Evolutionary conservation across 2,329 filamentous ascomycete genomes (phyloP).

Genomic region (Pseudocercospora ulei): DNA sequence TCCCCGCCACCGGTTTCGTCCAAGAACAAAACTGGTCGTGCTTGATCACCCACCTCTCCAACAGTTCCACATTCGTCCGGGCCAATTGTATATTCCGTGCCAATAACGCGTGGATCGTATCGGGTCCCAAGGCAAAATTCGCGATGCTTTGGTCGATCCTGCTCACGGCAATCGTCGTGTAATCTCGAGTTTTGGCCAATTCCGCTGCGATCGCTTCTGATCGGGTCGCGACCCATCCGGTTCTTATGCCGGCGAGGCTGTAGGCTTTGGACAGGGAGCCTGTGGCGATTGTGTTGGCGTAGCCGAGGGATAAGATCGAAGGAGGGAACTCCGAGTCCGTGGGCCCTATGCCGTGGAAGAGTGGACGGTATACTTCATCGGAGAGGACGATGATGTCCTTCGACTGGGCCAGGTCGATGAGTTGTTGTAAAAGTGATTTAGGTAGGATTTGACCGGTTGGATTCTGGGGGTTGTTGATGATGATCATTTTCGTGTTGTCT

Average conservation of each 20-base stretch:
- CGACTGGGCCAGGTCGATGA: conserved; percentile 55
- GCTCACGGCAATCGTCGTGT: conserved; percentile 80
- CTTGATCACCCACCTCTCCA: conserved; percentile 58
- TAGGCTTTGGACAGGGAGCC: conserved; percentile 82
- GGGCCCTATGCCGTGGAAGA: conserved; percentile 61
- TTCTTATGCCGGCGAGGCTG: conserved; percentile 66
- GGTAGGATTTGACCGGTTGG: conserved; percentile 65
- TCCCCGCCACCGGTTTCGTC: conserved; percentile 67
- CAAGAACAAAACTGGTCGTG: conserved; percentile 57
- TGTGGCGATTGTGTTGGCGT: conserved; percentile 60
- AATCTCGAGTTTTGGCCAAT: conserved; percentile 59
- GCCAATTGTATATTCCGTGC: conserved; percentile 57
- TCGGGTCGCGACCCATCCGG: conserved; percentile 72
- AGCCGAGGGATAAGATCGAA: conserved; percentile 61
- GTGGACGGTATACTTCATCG: conserved; percentile 75
- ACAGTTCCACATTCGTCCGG: conserved; percentile 54
- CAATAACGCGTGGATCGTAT: conserved; percentile 55
- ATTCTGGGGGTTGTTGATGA: conserved; percentile 71
- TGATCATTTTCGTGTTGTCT: conserved; percentile 60
- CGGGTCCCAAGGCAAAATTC: conserved; percentile 58
- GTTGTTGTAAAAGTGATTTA: conserved; percentile 48
- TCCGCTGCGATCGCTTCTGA: conserved; percentile 53
- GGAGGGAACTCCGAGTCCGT: conserved; percentile 50
- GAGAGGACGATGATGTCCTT: conserved; percentile 58
- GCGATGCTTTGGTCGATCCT: conserved; percentile 71